Percentiles rank a stretch among this genome's conserved stretches.
phyloP scores from a whole-genome alignment of 768 basidiomycete species.

The Kwoniella sp. region DNA sequence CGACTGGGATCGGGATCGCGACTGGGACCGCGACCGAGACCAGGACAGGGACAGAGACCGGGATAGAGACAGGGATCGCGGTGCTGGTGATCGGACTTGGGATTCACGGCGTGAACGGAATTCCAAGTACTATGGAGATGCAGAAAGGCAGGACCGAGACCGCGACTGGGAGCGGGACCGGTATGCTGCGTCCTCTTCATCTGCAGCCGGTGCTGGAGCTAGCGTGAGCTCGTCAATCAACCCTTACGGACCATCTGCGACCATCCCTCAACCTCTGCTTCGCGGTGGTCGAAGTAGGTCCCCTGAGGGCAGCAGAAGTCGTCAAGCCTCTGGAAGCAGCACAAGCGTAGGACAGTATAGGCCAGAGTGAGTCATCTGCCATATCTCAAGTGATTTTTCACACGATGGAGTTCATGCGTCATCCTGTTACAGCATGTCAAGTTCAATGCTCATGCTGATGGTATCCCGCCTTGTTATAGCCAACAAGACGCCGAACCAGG shows the following conservation, averaged over 20 bases:
- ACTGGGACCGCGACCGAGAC: conserved; percentile 11
- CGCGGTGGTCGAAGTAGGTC: not conserved
- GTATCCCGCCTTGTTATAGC: too few species aligned
- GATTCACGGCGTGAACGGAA: not conserved
- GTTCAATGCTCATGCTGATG: too few species aligned
- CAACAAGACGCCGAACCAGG: not conserved
- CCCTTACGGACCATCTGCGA: not conserved
- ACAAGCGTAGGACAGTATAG: not conserved
- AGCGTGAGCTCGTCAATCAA: not conserved
- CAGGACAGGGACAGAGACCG: not conserved
- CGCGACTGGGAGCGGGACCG: conserved; percentile 10
- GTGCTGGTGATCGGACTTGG: not conserved
- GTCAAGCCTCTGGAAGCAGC: not conserved
- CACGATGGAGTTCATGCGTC: too few species aligned
- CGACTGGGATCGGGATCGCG: too few species aligned
- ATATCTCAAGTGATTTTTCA: too few species aligned
- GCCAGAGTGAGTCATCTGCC: not conserved
- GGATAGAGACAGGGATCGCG: not conserved
- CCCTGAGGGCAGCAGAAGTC: not conserved
- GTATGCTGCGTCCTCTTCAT: not conserved
- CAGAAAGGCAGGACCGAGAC: not conserved
- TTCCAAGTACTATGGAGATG: not conserved
- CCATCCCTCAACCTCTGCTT: too few species aligned
- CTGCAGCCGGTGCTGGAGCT: not conserved
- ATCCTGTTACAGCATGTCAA: too few species aligned